Conservation (phyloP, 805 yeast genomes). For the Candida suzukii region DNA sequence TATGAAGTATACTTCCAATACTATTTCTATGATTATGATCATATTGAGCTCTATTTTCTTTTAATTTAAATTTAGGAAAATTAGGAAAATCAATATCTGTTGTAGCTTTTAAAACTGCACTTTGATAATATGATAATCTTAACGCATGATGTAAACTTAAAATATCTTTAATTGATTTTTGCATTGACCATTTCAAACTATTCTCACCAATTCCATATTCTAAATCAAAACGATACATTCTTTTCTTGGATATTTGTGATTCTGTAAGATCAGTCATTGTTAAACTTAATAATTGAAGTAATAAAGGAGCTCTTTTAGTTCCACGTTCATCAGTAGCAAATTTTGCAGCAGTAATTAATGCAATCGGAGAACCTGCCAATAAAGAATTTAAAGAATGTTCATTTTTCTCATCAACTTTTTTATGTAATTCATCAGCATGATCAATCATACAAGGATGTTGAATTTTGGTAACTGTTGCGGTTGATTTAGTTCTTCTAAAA, state of each 20-base stretch:
- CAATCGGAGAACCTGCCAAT: constrained; percentile 64
- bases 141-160: constrained; percentile 63
- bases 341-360: constrained; percentile 65
- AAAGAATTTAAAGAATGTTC: constrained; percentile 40
- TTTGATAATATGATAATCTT: constrained; percentile 43
- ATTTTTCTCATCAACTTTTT: constrained; percentile 18
- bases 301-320: constrained; percentile 71
- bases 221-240: constrained; percentile 57
- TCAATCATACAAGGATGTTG: neutral
- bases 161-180: constrained; percentile 66
- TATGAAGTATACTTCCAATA: neutral
- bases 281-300: constrained; percentile 67
- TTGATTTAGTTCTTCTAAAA: constrained; percentile 9
- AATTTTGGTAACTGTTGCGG: constrained; percentile 6
- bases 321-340: constrained; percentile 74
- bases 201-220: constrained; percentile 88
- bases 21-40: neutral
- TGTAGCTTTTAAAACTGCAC: constrained; percentile 13
- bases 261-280: constrained; percentile 47
- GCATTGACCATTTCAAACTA: constrained; percentile 72
- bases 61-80: constrained; percentile 22
- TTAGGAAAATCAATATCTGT: constrained; percentile 27
- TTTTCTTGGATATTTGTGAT: constrained; percentile 30
- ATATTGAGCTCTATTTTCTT: neutral
- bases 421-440: constrained; percentile 10